Conservation (phyloP, 345 rosid species). For the Populus deltoides region DNA sequence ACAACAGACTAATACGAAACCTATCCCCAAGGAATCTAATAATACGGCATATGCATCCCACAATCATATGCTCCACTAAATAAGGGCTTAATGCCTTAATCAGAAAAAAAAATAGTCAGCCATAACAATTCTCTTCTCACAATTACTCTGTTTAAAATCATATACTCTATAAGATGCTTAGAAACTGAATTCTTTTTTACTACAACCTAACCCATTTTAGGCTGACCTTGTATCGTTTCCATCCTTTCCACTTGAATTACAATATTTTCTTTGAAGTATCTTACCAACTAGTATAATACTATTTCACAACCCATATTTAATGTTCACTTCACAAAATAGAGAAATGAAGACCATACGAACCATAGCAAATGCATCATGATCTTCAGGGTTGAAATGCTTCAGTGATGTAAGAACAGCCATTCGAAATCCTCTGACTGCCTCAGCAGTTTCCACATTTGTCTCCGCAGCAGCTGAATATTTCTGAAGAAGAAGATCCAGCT, state of each 20-base stretch:
- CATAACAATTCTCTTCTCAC: not conserved
- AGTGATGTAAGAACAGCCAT: slow-evolving; percentile 95
- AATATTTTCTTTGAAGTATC: not conserved
- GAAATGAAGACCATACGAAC: slow-evolving; percentile 39
- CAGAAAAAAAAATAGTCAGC: not conserved
- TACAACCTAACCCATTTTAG: not conserved
- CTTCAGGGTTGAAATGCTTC: slow-evolving; percentile 86
- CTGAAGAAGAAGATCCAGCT: slow-evolving; percentile 90
- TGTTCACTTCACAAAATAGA: slow-evolving; percentile 3
- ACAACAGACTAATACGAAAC: not conserved
- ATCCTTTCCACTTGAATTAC: not conserved
- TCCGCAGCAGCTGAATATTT: slow-evolving; percentile 92
- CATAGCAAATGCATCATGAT: slow-evolving; percentile 88
- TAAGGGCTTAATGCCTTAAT: not conserved
- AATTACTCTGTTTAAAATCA: not conserved
- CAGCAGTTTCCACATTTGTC: slow-evolving; percentile 65
- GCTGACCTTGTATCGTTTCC: not conserved
- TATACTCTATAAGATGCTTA: not conserved
- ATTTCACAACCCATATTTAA: not conserved
- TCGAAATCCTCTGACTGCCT: slow-evolving; percentile 89
- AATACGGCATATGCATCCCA: not conserved
- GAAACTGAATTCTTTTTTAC: not conserved
- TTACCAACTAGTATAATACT: not conserved
- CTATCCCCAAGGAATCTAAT: not conserved
- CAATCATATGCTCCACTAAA: not conserved